Evolutionary conservation across 1,139 yeast species (phyloP), one percentile per base, ranked within the genome.

Genomic region (Nakaseomyces uthaithaninus): DNA sequence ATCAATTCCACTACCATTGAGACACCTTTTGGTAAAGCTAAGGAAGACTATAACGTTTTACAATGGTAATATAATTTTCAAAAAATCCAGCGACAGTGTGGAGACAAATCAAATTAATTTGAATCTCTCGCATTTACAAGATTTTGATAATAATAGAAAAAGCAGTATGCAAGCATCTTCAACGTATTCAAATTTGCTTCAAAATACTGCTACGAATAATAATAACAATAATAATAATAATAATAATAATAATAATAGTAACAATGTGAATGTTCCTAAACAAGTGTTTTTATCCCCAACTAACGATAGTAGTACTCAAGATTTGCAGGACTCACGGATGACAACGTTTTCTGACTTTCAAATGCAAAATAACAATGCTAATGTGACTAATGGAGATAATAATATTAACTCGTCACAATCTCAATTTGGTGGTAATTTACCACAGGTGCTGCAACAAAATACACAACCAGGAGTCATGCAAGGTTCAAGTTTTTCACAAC

Each of bases 41-140:
- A 33, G 39, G 14, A 42, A 48, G 17, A 42, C 47, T 2, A 51
- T 51, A 26, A 45, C 40, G 2, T 45, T 46, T 25, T 42, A 44
- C 25, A 51, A 51, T 36, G 54, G 54, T 16, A 51, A 47, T 27
- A 46, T 52, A 16, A 40, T 49, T n/a, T 37, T 50, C 23, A 45
- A 44, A 38, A 23, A 30, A 14, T 12, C 38, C 10, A 27, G 9
- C 11, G 31, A 36, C 8, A 7, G 8, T 3, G 33, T 11, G 8
- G 31, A 20, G 18, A n/a, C 26, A 12, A 22, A 36, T 19, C 30
- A 36, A 19, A 22, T 26, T 8, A 26, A 26, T 36, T n/a, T 26
- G 4, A 25, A 35, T 10, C 17, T 31, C 10, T n/a, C 24, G 8
- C 35, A 20, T 11, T n/a, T 31, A 8, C 35, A 24, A 4, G 35